Base-by-base conservation (phyloP, 2,329 filamentous ascomycete species). In the Penicillium sp. region DNA sequence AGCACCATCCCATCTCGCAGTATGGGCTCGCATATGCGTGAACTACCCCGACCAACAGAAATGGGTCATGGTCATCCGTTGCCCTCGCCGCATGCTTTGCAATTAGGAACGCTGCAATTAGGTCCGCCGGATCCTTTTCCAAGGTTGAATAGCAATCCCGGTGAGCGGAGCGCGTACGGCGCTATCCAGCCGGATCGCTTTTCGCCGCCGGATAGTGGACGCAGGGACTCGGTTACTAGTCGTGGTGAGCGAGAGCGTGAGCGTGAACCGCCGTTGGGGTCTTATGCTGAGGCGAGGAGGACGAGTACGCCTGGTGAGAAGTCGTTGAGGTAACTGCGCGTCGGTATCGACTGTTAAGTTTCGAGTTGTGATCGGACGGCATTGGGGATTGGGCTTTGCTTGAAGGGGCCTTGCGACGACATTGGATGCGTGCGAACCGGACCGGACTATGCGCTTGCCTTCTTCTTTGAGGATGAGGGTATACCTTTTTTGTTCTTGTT, bases 1-100 rank as follows among this genome's bases (percentile, higher is more conserved):
- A 68, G 71, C 49, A 66, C 69, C 50, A 57, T 70, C 26, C 61
- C 65, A 15, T 60, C 53, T 12, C 72, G 68, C 40, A 66, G 65
- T 12, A 67, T 70, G 50, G 61, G 67, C 19, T 55, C 64, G 28
- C 63, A 65, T 56, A 56, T 70, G 60, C 70, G 72, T 44, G 73
- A 76, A 56, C 60, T 76, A 19, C 73, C 72, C 19, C 66, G 69
- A 9, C 72, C 68, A 37, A 51, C 64, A 19, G 72, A 72, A 33
- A 63, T 70, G 62, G 64, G 64, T 30, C 73, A 75, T n/a, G 64
- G 64, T 33, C 73, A 75, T n/a, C 68, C 68, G 7, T 58, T 76
- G 17, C 74, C 74, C 38, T 72, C 73, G 10, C 72, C 73, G 28
- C 72, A 70, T 50, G 60, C 68, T 5, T 59, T 76, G 13, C 72